Evolutionary conservation across 2,329 filamentous ascomycete genomes (phyloP).

Genomic region (Stachybotrys chartarum): DNA sequence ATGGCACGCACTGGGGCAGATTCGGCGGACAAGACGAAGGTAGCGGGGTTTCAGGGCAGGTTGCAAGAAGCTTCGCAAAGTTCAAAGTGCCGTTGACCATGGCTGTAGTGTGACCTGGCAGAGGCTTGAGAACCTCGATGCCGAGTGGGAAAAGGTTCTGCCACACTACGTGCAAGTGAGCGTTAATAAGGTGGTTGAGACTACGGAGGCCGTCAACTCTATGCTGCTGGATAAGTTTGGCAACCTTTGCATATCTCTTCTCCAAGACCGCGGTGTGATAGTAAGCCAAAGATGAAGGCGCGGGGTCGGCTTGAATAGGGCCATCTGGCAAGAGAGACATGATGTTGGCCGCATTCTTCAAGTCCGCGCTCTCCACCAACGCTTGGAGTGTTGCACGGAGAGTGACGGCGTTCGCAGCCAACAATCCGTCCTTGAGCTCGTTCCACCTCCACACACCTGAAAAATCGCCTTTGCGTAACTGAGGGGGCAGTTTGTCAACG

Average conservation of each 20-base stretch:
- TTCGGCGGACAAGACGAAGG: slow-evolving; percentile 82
- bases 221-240: slow-evolving; percentile 50
- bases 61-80: slow-evolving; percentile 66
- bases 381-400: slow-evolving; percentile 57
- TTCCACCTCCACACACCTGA: slow-evolving; percentile 69
- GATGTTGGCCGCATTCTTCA: slow-evolving; percentile 55
- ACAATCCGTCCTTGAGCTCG: slow-evolving; percentile 62
- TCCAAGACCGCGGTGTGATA: slow-evolving; percentile 61
- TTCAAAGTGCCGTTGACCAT: slow-evolving; percentile 63
- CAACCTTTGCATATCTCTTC: slow-evolving; percentile 60
- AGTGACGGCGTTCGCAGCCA: slow-evolving; percentile 60
- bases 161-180: slow-evolving; percentile 80
- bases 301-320: slow-evolving; percentile 57
- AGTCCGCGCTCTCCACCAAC: slow-evolving; percentile 46
- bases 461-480: slow-evolving; percentile 69
- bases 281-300: slow-evolving; percentile 64
- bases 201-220: slow-evolving; percentile 54
- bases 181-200: slow-evolving; percentile 71
- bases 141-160: slow-evolving; percentile 71
- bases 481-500: slow-evolving; percentile 64
- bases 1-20: slow-evolving; percentile 63
- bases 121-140: slow-evolving; percentile 74
- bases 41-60: slow-evolving; percentile 68
- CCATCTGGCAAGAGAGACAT: slow-evolving; percentile 52
- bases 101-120: slow-evolving; percentile 65